These are phyloP conservation scores for Diaporthe ilicicola DNA, from an alignment of 2,329 filamentous ascomycete species.

Conservation along the genomic window DNA sequence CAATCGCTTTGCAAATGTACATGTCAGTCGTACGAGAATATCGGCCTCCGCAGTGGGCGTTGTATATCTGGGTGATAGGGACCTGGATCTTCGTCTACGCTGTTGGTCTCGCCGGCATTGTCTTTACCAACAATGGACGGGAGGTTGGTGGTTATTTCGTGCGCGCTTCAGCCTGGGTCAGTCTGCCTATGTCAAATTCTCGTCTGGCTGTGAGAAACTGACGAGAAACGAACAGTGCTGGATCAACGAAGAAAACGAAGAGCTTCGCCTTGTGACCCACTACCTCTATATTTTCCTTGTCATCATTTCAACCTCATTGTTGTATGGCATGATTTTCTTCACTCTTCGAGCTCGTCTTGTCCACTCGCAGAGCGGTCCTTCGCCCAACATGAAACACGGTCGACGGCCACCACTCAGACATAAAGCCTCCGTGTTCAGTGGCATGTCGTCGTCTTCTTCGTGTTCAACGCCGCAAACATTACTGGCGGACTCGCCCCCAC, in stretches of 20 bases:
- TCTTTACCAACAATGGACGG: slow-evolving; percentile 39
- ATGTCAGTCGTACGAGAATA: slow-evolving; percentile 59
- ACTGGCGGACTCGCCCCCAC: background rate
- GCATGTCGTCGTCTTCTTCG: background rate
- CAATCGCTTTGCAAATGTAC: slow-evolving; percentile 67
- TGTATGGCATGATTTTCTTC: slow-evolving; percentile 49
- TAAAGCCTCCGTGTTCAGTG: slow-evolving; percentile 11
- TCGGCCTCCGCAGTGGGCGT: slow-evolving; percentile 52
- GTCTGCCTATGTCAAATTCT: slow-evolving; percentile 21
- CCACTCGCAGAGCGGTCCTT: background rate
- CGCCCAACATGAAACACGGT: background rate
- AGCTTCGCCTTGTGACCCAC: slow-evolving; percentile 65
- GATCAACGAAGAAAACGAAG: slow-evolving; percentile 62
- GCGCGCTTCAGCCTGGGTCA: slow-evolving; percentile 62
- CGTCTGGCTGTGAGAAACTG: background rate
- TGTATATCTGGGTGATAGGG: slow-evolving; percentile 51
- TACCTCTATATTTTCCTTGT: slow-evolving; percentile 69
- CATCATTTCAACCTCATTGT: slow-evolving; percentile 44
- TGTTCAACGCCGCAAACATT: background rate
- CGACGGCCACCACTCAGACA: slow-evolving; percentile 4
- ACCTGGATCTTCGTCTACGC: slow-evolving; percentile 61
- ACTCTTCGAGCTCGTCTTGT: slow-evolving; percentile 40
- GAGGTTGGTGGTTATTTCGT: slow-evolving; percentile 54
- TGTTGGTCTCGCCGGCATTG: slow-evolving; percentile 52
- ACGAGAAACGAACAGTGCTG: slow-evolving; percentile 58